A percentile compares a stretch with the other conserved stretches of the same genome.
These are phyloP conservation scores for Sordaria brevicollis DNA, from an alignment of 495 filamentous ascomycete species.

Conservation along the genomic window DNA sequence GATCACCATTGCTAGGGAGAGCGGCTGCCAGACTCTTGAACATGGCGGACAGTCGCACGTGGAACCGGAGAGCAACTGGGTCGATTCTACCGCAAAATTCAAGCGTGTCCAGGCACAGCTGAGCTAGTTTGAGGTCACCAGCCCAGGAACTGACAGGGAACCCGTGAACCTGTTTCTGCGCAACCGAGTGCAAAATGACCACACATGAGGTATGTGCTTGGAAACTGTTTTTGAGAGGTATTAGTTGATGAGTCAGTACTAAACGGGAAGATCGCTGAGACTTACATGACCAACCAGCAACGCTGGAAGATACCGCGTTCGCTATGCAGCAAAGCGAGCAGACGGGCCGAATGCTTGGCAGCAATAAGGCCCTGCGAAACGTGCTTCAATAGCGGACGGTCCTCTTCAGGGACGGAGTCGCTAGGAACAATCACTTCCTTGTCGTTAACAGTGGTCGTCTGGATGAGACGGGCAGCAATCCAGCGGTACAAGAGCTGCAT, in stretches of 20 bases:
- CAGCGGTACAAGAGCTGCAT: slow-evolving; percentile 24
- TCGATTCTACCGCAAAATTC: slow-evolving; percentile 14
- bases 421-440: not conserved
- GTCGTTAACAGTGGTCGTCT: not conserved
- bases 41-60: slow-evolving; percentile 12
- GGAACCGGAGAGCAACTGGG: slow-evolving; percentile 13
- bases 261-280: not conserved
- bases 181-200: slow-evolving; percentile 17
- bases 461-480: slow-evolving; percentile 14
- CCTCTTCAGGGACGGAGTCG: not conserved
- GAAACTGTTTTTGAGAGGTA: slow-evolving; percentile 7
- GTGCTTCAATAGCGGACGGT: slow-evolving; percentile 1
- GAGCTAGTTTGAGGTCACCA: slow-evolving; percentile 15
- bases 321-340: slow-evolving; percentile 13
- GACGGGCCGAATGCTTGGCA: slow-evolving; percentile 17
- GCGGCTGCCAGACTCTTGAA: slow-evolving; percentile 1
- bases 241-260: not conserved
- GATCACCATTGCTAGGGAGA: not conserved
- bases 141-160: slow-evolving; percentile 9
- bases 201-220: slow-evolving; percentile 22
- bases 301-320: slow-evolving; percentile 20
- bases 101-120: slow-evolving; percentile 15
- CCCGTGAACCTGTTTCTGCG: slow-evolving; percentile 21
- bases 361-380: slow-evolving; percentile 12
- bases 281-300: slow-evolving; percentile 27